A percentile compares a stretch with the other conserved stretches of the same genome.
Conservation (phyloP, 805 yeast species). For the Myxozyma kluyveri region DNA sequence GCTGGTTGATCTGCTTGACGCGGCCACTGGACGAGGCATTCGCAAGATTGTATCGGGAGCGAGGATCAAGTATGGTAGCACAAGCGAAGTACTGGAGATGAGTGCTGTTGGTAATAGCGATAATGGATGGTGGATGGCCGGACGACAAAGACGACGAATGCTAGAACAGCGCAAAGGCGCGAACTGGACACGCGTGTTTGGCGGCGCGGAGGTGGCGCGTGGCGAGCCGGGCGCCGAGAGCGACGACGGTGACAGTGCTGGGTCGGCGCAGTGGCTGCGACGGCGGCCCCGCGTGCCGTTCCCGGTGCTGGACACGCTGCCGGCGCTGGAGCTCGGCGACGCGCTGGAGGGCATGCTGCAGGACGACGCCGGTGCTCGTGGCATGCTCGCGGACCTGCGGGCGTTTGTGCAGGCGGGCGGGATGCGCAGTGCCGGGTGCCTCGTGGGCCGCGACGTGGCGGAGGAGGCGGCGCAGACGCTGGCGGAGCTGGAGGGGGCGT, state of each 20-base stretch:
- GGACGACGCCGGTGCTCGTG: background rate
- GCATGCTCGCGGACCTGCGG: background rate
- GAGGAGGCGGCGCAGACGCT: background rate
- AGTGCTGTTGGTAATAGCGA: background rate
- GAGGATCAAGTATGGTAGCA: background rate
- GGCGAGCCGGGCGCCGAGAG: background rate
- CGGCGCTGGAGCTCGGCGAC: background rate
- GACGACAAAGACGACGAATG: constrained; percentile 1
- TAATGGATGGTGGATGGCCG: background rate
- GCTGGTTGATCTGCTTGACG: constrained; percentile 10
- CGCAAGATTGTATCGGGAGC: background rate
- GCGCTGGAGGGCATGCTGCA: background rate
- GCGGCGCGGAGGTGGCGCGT: constrained; percentile 6
- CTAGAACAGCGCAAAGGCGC: background rate
- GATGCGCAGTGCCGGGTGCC: background rate
- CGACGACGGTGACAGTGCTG: background rate
- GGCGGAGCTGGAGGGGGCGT: background rate
- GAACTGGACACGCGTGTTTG: background rate
- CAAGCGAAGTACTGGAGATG: background rate
- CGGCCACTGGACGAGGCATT: constrained; percentile 12
- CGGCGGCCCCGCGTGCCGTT: background rate
- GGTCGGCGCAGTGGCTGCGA: background rate
- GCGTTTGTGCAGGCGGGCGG: background rate
- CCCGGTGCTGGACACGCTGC: background rate
- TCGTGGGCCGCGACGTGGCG: background rate